A percentile compares a stretch with the other conserved stretches of the same genome.
These are phyloP conservation scores for Starmerella tilneyi DNA, from an alignment of 805 yeast genomes.

Conservation along the genomic window DNA sequence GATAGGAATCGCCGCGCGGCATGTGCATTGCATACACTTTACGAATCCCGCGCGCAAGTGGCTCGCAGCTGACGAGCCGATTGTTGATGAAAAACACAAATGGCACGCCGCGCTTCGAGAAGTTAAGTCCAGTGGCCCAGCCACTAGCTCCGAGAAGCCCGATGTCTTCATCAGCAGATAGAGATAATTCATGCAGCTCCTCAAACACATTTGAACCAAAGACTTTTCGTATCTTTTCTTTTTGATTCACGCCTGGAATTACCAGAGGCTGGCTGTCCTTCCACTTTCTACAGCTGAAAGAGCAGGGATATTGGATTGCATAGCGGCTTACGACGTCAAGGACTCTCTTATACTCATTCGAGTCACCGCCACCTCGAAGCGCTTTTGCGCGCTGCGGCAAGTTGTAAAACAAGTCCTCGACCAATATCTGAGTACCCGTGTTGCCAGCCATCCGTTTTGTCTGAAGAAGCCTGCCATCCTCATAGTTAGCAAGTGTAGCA, in stretches of 20 bases:
- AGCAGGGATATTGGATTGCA: constrained; percentile 57
- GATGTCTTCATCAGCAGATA: constrained; percentile 28
- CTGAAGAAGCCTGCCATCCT: constrained; percentile 52
- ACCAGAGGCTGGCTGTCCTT: constrained; percentile 66
- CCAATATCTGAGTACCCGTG: constrained; percentile 72
- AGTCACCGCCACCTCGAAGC: constrained; percentile 28
- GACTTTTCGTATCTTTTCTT: constrained; percentile 62
- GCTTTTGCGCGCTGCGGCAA: constrained; percentile 68
- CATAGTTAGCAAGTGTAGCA: constrained; percentile 63
- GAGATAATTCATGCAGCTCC: constrained; percentile 45
- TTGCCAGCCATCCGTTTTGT: constrained; percentile 70
- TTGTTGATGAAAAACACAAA: constrained; percentile 80
- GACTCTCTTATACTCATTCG: constrained; percentile 59
- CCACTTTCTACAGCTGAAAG: constrained; percentile 65
- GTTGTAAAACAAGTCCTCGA: constrained; percentile 84
- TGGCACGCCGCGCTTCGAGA: constrained; percentile 50
- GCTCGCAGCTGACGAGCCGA: constrained; percentile 73
- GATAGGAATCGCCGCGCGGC: constrained; percentile 60
- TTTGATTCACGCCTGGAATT: constrained; percentile 38
- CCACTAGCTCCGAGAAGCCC: constrained; percentile 53
- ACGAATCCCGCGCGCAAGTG: constrained; percentile 56
- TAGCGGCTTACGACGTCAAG: constrained; percentile 77
- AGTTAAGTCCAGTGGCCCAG: constrained; percentile 61
- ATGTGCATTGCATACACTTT: constrained; percentile 54
- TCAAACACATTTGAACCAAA: constrained; percentile 62